Evolutionary conservation across 73 alveolate species (phyloP), one percentile per base, ranked within the genome.

Genomic region (Paramecium biaurelia): DNA sequence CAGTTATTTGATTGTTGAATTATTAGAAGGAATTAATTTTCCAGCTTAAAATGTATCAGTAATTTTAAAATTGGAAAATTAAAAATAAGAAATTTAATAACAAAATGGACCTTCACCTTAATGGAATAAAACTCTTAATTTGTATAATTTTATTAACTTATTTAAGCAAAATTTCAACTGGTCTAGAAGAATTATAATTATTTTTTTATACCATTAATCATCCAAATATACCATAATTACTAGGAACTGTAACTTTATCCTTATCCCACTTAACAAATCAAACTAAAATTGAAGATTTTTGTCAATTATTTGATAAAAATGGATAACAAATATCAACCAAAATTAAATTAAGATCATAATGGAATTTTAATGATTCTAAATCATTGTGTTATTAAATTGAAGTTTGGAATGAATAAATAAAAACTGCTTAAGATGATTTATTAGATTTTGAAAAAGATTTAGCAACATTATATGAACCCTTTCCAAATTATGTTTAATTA

Each of bases 111-210:
- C 87, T 12, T 74, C 87, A 8, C 87, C 68, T 30, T 18, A 74
- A 74, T 74, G 87, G 87, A 41, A 74, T 34, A 28, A 41, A 18
- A 37, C 34, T 5, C 38, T 74, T 14, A 10, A 28, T 74, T 74
- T 74, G 87, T 74, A 74, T 7, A 14, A 4, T 23, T 11, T 34
- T 28, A 15, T 37, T 3, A 10, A 5, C 7, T 74, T 14, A 10
- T 34, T 74, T 2, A 15, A 74, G 87, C 10, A 74, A 74, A 34
- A 41, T 74, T 10, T 37, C 37, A 74, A 74, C 87, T 15, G 87
- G 87, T 35, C 10, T 74, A 35, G 87, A 74, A 74, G 87, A 74
- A 74, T n/a, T 74, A 34, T n/a, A 74, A 74, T 34, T 74, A 18
- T 74, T 74, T 41, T 74, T 74, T 20, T 37, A 37, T 34, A 74